Evolutionary conservation across 2,329 filamentous ascomycete genomes (phyloP), one percentile per base, ranked within the genome.

Genomic region (Fusarium sp.): DNA sequence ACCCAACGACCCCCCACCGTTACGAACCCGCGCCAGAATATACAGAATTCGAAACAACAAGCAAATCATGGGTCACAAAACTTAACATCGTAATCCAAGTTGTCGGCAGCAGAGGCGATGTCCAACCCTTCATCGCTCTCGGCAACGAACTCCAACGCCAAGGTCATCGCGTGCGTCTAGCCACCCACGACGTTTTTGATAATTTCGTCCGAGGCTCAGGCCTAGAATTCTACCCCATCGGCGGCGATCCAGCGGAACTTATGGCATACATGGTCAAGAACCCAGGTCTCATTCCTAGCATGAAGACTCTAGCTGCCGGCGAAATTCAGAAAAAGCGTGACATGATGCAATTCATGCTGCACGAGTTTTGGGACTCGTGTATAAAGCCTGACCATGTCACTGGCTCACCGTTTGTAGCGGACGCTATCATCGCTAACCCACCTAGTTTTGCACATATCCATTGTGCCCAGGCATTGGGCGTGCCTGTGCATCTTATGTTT

Each of bases 11-110:
- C 4, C 18, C 45, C 1, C 16, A 47, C 7, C 20, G 30, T 8
- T 9, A 30, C 45, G 24, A 48, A 6, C 45, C 27, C 3, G 18
- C 25, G 13, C 25, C 45, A 10, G 45, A 8, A 20, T 48, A 48
- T 7, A 27, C 25, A 13, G 45, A 48, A 15, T 18, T 10, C 4
- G 45, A 48, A 22, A 4, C 27, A 15, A 22, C 45, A 15, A 22
- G 15, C 4, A 30, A 48, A n/a, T 22, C 45, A 22, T 48, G 45
- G 45, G 5, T 13, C 18, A 48, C 45, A 2, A 48, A 30, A 29
- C 45, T 48, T 12, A 94, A 94, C 78, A 91, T 94, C 54, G 91
- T 93, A 20, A 90, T 94, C 64, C 93, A 93, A 85, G 91, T 94
- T 7, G 93, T 94, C 67, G 92, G 92, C 2, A 91, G 88, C 11